Percentiles rank a stretch among this genome's conserved stretches.
Conservation (phyloP, 257 asterid genomes). For the Striga asiatica region DNA sequence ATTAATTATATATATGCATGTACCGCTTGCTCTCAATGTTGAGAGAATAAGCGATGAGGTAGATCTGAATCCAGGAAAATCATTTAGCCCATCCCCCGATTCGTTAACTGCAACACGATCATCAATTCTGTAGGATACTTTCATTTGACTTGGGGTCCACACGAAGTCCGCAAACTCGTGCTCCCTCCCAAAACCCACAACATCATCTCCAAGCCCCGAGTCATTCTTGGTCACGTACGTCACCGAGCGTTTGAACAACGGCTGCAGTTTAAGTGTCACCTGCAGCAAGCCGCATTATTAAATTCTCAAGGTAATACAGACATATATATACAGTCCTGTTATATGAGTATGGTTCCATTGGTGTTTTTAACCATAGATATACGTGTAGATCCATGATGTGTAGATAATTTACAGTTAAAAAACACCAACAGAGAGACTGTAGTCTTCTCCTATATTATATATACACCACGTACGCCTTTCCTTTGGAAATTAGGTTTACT, state of each 20-base stretch:
- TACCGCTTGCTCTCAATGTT: slow-evolving; percentile 26
- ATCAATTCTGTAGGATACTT: slow-evolving; percentile 33
- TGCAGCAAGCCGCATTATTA: too few relatives aligned
- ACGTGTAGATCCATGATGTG: too few relatives aligned
- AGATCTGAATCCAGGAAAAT: slow-evolving; percentile 41
- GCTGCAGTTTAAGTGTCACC: slow-evolving; percentile 46
- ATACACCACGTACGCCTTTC: too few relatives aligned
- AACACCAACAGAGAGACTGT: too few relatives aligned
- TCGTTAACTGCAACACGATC: slow-evolving; percentile 30
- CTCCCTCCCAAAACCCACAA: slow-evolving; percentile 20
- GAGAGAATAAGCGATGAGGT: slow-evolving; percentile 21
- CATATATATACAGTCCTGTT: too few relatives aligned
- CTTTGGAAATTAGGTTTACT: too few relatives aligned
- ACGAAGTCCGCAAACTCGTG: slow-evolving; percentile 52
- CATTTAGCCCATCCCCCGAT: slow-evolving; percentile 32
- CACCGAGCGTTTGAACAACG: slow-evolving; percentile 40
- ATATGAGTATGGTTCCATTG: too few relatives aligned
- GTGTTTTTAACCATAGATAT: too few relatives aligned
- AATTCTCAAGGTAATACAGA: too few relatives aligned
- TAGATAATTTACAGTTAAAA: too few relatives aligned
- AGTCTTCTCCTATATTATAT: too few relatives aligned
- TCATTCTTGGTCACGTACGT: slow-evolving; percentile 27
- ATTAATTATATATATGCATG: background rate
- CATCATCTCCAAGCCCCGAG: slow-evolving; percentile 30
- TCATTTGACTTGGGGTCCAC: slow-evolving; percentile 51